These are phyloP conservation scores for Fusarium clavum DNA, from an alignment of 2,329 filamentous ascomycete genomes.

Conservation along the genomic window DNA sequence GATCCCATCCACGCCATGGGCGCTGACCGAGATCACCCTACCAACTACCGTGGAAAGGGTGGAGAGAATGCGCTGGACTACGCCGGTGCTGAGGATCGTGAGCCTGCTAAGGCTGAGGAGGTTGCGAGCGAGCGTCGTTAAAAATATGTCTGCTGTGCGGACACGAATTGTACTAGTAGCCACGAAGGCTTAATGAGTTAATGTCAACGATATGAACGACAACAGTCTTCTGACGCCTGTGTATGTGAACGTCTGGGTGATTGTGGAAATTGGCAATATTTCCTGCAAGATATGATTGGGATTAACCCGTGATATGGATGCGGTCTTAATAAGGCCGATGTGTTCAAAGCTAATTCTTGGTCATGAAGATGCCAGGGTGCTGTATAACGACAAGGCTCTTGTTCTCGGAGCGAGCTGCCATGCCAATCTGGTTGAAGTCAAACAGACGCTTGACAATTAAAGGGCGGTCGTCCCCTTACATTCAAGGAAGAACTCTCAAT, in stretches of 20 bases:
- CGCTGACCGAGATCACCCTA: conserved; percentile 48
- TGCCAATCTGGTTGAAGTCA: neutral
- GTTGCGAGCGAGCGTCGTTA: conserved; percentile 41
- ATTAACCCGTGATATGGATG: neutral
- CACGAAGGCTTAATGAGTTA: conserved; percentile 28
- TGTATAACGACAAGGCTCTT: neutral
- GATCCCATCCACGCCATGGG: conserved; percentile 48
- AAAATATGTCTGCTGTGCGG: conserved; percentile 1
- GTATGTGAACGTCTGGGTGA: neutral
- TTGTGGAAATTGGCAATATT: neutral
- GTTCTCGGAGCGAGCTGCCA: neutral
- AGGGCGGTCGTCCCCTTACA: neutral
- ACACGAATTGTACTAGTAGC: conserved; percentile 20
- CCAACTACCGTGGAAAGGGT: conserved; percentile 33
- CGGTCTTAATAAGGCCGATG: too few relatives aligned
- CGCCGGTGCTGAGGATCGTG: conserved; percentile 38
- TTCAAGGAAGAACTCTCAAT: neutral
- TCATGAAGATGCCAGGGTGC: neutral
- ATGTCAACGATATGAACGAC: conserved; percentile 23
- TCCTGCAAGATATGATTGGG: neutral
- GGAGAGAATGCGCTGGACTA: conserved; percentile 34
- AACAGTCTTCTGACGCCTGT: neutral
- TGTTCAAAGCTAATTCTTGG: neutral
- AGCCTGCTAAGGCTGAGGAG: conserved; percentile 37
- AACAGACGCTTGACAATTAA: neutral